These are phyloP conservation scores for Pelargonium citronellum DNA, from an alignment of 441 rosid genomes.

Conservation along the genomic window DNA sequence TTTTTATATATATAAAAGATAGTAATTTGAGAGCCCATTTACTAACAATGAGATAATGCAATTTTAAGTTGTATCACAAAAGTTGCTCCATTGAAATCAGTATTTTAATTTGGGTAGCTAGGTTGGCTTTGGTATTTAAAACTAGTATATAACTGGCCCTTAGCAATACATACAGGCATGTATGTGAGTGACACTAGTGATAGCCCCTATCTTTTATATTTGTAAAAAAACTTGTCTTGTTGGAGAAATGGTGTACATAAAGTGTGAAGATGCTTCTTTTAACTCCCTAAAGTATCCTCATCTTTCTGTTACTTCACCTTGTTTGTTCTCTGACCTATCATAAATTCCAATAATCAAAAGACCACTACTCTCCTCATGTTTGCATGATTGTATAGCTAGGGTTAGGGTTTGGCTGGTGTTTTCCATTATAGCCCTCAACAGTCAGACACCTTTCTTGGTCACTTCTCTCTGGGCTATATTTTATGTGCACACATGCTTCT, in stretches of 20 bases:
- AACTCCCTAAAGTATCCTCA: background rate
- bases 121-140: no score
- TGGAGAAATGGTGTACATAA: conserved; percentile 1
- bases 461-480: background rate
- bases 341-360: background rate
- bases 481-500: background rate
- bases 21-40: no score
- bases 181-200: background rate
- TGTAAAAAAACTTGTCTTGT: background rate
- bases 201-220: background rate
- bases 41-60: no score
- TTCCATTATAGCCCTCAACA: background rate
- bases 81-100: no score
- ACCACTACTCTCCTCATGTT: background rate
- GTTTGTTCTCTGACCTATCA: background rate
- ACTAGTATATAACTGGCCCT: no score
- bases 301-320: background rate
- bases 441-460: background rate
- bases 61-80: no score
- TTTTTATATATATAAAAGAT: no score
- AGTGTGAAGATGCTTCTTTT: conserved; percentile 7
- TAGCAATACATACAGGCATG: background rate
- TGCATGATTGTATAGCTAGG: background rate
- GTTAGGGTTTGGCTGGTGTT: background rate
- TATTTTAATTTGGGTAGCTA: no score